Base-by-base conservation (phyloP, 495 filamentous ascomycete genomes). In the Annulohypoxylon nitens region DNA sequence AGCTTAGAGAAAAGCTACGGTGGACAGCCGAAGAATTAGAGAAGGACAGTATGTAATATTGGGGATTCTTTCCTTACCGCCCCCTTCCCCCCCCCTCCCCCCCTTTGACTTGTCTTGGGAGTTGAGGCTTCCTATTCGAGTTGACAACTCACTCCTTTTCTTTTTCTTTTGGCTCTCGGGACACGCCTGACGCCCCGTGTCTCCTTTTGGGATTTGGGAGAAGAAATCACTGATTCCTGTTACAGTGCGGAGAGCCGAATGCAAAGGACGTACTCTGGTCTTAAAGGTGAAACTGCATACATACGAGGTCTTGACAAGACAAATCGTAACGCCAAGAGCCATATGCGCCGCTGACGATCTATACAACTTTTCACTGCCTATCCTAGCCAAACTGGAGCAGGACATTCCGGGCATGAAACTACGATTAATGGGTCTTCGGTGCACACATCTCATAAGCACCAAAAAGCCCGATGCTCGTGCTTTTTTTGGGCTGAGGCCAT, bases 271-370 rank as follows among this genome's bases (percentile, higher is more conserved):
- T 5, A 98, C 97, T 1, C 80, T 99, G 3, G 91, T 92, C 23
- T 79, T 99, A 18, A 99, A 99, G 80, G 87, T 98, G 55, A 99
- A 99, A 78, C 83, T 98, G 10, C 93, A 97, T 74, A 97, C 93
- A 0, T 99, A 94, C 74, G 93, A 98, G 78, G 95, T 98, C 9
- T 83, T 93, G 16, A 96, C 94, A 0, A 83, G 96, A 39, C 96
- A 99, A 78, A 86, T 87, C 11, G 86, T 91, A 41, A 88, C 91
- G 9, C 89, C 93, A 1, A 90, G 91, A 72, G 90, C 93, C 0
- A 86, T 97, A 5, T 86, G 79, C 33, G 80, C 84, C 1, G 91
- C 93, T 0, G 92, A 97, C 47, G 96, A 99, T 70, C 81, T 98
- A 12, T 99, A 95, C 78, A 88, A 86, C 18, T 93, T 90, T 77